phyloP scores from a whole-genome alignment of 768 basidiomycete genomes.

The Mycena galericulata region DNA sequence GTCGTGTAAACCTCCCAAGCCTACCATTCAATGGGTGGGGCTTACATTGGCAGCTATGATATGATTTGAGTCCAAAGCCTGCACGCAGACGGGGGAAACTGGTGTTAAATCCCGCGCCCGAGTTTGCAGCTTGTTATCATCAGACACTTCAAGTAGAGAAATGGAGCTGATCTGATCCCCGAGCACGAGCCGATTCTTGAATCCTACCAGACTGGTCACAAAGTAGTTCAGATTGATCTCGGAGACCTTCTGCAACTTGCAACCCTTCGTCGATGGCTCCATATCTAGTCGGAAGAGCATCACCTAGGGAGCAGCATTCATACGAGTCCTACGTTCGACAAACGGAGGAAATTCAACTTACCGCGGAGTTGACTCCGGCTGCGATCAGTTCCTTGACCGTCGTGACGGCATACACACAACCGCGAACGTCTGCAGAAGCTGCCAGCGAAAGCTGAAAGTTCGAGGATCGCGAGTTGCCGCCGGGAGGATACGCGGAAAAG shows the following conservation, averaged over 20 bases:
- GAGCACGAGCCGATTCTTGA: constrained; percentile 67
- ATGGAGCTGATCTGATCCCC: constrained; percentile 88
- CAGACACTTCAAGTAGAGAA: constrained; percentile 68
- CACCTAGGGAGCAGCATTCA: constrained; percentile 58
- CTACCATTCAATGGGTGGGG: constrained; percentile 18
- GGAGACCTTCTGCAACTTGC: constrained; percentile 56
- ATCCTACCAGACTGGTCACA: constrained; percentile 73
- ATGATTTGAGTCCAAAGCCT: constrained; percentile 63
- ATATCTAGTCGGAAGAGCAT: constrained; percentile 57
- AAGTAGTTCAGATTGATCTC: constrained; percentile 89
- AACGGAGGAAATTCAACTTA: constrained; percentile 51
- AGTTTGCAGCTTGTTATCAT: constrained; percentile 55
- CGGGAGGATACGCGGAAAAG: constrained; percentile 53
- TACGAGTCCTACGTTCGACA: constrained; percentile 8
- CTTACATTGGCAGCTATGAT: constrained; percentile 85
- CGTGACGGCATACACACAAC: constrained; percentile 78
- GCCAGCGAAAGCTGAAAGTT: constrained; percentile 52
- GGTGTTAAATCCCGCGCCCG: constrained; percentile 82
- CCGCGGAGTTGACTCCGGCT: constrained; percentile 82
- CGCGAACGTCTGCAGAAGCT: constrained; percentile 60
- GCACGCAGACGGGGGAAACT: constrained; percentile 78
- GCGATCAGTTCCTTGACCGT: constrained; percentile 64
- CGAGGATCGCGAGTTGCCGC: constrained; percentile 38
- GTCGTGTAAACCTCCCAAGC: too few relatives aligned
- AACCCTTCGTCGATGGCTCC: constrained; percentile 45